Base-by-base conservation (phyloP, 352 stramenopile species). In the Phytophthora lateralis region DNA sequence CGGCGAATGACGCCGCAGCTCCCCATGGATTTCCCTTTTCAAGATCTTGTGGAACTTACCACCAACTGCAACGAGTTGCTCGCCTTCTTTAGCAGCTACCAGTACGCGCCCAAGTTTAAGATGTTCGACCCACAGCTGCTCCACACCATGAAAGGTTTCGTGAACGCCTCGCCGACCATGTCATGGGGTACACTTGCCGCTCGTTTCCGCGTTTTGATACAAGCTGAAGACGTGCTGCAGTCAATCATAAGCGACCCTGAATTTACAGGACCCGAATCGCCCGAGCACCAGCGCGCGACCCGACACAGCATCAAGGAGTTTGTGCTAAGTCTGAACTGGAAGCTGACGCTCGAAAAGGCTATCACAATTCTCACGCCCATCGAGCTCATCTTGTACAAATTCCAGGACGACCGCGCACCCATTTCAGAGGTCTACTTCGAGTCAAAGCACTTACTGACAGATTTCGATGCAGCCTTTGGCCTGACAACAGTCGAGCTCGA, bases 371-470 rank as follows among this genome's bases (percentile, higher is more conserved):
- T 92, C 18, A 86, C 77, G 9, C 82, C 83, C 21, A 91, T 94
- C 37, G 82, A 94, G 38, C 66, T 91, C 8, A 90, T 90, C 10
- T 49, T 92, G 11, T 89, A 90, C 70, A 94, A 94, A 60, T 94
- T 94, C 51, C 80, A 92, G 48, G 85, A 94, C 51, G 83, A 92
- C 55, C 85, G 84, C 35, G 76, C 77, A 17, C 72, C 82, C 1
- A 91, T 94, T 46, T 92, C 82, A 3, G 85, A 94, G 51, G 82
- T 94, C 3, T 94, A 92, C 66, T 91, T 90, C 32, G 82, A 92
- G 60, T 88, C 78, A 2, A 90, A 90, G 58, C 80, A 90, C 46
- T 65, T 94, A 54, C 55, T 89, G 26, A 90, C 79, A 0, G 85
- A 91, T 55, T 91, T 94, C 55, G 82, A 94, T 53, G 71, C 78